phyloP scores from a whole-genome alignment of 176 grass and related monocot species.

The Lolium rigidum region DNA sequence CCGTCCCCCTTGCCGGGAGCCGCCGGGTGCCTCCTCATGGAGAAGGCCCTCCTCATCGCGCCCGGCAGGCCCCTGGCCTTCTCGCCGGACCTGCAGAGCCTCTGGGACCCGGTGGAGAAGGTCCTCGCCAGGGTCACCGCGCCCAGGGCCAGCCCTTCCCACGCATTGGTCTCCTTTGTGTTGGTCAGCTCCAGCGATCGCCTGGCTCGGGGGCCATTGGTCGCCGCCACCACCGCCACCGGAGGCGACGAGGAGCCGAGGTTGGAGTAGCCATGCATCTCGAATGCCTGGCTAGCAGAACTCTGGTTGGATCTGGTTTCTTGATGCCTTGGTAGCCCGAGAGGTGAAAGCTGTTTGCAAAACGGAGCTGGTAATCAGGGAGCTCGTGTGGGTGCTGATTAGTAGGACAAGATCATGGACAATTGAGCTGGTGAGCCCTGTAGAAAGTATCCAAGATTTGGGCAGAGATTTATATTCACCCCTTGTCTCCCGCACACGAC shows the following conservation, averaged over 20 bases:
- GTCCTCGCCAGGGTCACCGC: slow-evolving; percentile 57
- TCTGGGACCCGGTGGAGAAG: slow-evolving; percentile 62
- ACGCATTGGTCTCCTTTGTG: slow-evolving; percentile 58
- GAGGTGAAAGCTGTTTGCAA: not conserved
- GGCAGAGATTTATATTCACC: slow-evolving; percentile 15
- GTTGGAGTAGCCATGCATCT: slow-evolving; percentile 65
- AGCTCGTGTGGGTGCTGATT: not conserved
- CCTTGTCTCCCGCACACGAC: slow-evolving; percentile 29
- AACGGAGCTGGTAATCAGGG: slow-evolving; percentile 29
- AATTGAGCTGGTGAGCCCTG: slow-evolving; percentile 47
- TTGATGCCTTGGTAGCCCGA: not conserved
- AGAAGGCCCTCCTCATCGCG: slow-evolving; percentile 66
- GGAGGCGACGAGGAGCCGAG: slow-evolving; percentile 30
- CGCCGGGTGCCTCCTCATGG: slow-evolving; percentile 55
- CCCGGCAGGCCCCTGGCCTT: slow-evolving; percentile 7
- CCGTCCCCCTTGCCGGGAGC: slow-evolving; percentile 35
- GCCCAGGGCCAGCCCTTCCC: slow-evolving; percentile 54
- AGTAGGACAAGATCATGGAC: slow-evolving; percentile 36
- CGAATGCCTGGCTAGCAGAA: not conserved
- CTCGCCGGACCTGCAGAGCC: slow-evolving; percentile 44
- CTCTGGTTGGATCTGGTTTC: slow-evolving; percentile 36
- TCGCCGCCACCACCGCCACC: not conserved
- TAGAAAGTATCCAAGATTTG: slow-evolving; percentile 70
- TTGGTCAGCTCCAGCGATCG: slow-evolving; percentile 58
- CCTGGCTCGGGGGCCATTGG: slow-evolving; percentile 26